A percentile compares a stretch with the other conserved stretches of the same genome.
Conservation (phyloP, 2,329 filamentous ascomycete species). For the Tolypocladium paradoxum region DNA sequence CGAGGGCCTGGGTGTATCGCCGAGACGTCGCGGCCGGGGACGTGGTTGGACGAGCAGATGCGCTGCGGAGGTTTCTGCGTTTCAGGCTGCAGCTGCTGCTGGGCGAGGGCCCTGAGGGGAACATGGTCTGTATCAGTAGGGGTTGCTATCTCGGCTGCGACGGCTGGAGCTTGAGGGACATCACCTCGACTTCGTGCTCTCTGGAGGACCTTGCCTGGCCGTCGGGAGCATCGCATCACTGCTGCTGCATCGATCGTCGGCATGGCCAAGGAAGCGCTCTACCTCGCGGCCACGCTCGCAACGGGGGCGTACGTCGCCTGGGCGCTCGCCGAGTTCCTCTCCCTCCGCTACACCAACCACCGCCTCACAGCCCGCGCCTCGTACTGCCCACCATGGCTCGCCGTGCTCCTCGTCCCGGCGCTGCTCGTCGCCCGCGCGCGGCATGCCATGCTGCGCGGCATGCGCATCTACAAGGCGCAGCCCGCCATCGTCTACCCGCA, state of each 20-base stretch:
- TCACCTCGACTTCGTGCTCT: background rate
- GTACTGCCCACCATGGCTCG: slow-evolving; percentile 6
- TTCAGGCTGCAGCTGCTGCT: background rate
- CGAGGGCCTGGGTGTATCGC: background rate
- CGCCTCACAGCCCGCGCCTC: slow-evolving; percentile 1
- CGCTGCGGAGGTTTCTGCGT: background rate
- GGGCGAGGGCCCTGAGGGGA: background rate
- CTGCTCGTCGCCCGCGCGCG: slow-evolving; percentile 7
- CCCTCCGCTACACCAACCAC: background rate
- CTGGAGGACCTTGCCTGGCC: background rate
- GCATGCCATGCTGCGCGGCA: slow-evolving; percentile 10
- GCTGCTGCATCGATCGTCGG: background rate
- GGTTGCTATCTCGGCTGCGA: background rate
- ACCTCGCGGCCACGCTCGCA: slow-evolving; percentile 1
- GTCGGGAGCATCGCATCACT: background rate
- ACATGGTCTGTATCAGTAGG: background rate
- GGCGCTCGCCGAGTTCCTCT: slow-evolving; percentile 1
- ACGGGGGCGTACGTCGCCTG: slow-evolving; percentile 4
- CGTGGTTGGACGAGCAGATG: background rate
- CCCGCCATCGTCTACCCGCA: slow-evolving; percentile 34
- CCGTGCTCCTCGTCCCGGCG: slow-evolving; percentile 5
- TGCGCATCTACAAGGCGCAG: slow-evolving; percentile 34
- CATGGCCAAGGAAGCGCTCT: slow-evolving; percentile 2
- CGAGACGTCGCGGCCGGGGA: background rate
- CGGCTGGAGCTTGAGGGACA: background rate